phyloP scores from a whole-genome alignment of 1,139 yeast genomes.

The Geotrichum bryndzae region DNA sequence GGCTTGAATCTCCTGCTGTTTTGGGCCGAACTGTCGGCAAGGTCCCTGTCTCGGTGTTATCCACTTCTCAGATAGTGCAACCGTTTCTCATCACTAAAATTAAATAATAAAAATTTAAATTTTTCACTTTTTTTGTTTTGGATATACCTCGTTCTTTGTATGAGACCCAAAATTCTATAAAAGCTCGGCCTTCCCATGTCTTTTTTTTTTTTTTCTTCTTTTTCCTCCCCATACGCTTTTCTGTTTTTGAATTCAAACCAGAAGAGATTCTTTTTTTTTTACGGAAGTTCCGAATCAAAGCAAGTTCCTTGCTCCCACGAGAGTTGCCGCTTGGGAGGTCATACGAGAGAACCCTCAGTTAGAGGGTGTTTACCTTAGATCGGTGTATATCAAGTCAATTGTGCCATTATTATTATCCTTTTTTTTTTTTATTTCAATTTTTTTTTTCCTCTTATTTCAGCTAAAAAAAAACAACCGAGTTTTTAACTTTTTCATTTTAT shows the following conservation, averaged over 20 bases:
- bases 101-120: background rate
- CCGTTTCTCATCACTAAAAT: background rate
- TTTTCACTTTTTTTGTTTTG: background rate
- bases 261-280: slow-evolving; percentile 7
- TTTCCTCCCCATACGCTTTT: slow-evolving; percentile 6
- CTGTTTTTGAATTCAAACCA: slow-evolving; percentile 4
- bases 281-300: slow-evolving; percentile 15
- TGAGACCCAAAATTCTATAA: background rate
- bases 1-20: background rate
- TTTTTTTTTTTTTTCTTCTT: slow-evolving; percentile 8
- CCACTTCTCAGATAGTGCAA: background rate
- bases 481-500: background rate
- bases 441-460: background rate
- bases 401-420: slow-evolving; percentile 1
- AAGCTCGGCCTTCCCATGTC: background rate
- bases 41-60: background rate
- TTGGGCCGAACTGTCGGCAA: background rate
- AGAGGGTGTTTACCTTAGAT: slow-evolving; percentile 18
- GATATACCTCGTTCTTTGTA: background rate
- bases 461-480: background rate
- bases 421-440: background rate
- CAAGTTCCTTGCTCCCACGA: slow-evolving; percentile 23
- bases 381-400: slow-evolving; percentile 10
- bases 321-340: slow-evolving; percentile 27
- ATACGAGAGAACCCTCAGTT: slow-evolving; percentile 22